Evolutionary conservation across 805 yeast species (phyloP).

Genomic region (Saturnispora mendoncae): DNA sequence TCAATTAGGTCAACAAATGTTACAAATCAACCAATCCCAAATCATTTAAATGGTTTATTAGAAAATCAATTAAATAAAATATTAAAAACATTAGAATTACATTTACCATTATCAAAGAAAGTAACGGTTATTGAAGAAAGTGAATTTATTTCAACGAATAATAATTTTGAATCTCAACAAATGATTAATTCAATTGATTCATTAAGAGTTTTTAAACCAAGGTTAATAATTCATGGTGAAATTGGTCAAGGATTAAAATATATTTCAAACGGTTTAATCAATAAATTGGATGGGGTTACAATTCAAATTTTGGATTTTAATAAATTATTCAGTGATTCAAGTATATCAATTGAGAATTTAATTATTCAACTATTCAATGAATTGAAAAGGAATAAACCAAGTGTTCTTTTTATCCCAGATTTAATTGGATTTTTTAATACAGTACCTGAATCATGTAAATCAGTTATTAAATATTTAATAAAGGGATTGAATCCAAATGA

Average conservation of each 20-base stretch:
- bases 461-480: conserved; percentile 63
- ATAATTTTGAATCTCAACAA: conserved; percentile 61
- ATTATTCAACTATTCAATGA: conserved; percentile 79
- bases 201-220: conserved; percentile 72
- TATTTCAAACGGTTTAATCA: conserved; percentile 70
- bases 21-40: conserved; percentile 72
- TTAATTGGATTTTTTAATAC: conserved; percentile 67
- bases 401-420: conserved; percentile 76
- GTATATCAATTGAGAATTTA: conserved; percentile 73
- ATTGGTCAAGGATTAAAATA: conserved; percentile 84
- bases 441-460: conserved; percentile 58
- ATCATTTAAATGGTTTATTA: conserved; percentile 56
- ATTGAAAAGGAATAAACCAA: conserved; percentile 82
- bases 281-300: conserved; percentile 80
- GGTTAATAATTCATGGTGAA: conserved; percentile 63
- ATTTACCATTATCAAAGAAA: conserved; percentile 48
- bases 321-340: conserved; percentile 64
- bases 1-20: conserved; percentile 73
- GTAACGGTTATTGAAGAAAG: conserved; percentile 61
- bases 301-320: conserved; percentile 81
- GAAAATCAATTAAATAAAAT: conserved; percentile 40
- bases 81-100: conserved; percentile 42
- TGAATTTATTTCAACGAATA: conserved; percentile 46
- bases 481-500: conserved; percentile 65
- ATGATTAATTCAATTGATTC: conserved; percentile 32